Conservation (phyloP, 306 rosid genomes). For the Oxytropis ochrocephala region DNA sequence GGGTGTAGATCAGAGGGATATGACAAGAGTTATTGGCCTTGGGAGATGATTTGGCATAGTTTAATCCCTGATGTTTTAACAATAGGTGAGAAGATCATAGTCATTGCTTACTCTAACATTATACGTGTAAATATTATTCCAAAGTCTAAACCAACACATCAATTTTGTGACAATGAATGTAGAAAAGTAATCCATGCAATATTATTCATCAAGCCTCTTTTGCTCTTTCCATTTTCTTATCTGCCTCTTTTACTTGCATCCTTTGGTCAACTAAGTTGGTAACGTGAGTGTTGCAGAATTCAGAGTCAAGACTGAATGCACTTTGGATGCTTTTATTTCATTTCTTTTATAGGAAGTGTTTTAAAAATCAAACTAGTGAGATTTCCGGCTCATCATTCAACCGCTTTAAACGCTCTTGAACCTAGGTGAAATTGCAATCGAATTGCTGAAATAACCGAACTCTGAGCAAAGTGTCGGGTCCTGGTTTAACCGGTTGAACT, state of each 20-base stretch:
- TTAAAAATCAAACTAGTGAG: too few relatives aligned
- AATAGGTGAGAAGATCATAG: constrained; percentile 27
- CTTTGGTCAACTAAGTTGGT: constrained; percentile 32
- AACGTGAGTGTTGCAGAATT: not conserved
- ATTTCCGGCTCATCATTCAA: too few relatives aligned
- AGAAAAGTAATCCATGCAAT: constrained; percentile 12
- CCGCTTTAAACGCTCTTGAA: too few relatives aligned
- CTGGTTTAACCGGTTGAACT: too few relatives aligned
- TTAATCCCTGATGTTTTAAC: constrained; percentile 18
- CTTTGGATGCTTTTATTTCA: not conserved
- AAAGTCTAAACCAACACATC: constrained; percentile 26
- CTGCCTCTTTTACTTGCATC: constrained; percentile 27
- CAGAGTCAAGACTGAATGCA: not conserved
- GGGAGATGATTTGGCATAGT: constrained; percentile 1
- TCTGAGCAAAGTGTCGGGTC: too few relatives aligned
- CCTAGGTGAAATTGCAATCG: too few relatives aligned
- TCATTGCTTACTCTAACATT: constrained; percentile 20
- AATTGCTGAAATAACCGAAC: too few relatives aligned
- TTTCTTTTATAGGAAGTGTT: not conserved
- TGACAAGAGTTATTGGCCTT: not conserved
- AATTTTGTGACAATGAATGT: constrained; percentile 31
- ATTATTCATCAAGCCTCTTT: constrained; percentile 11
- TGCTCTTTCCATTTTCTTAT: constrained; percentile 18
- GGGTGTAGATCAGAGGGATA: not conserved
- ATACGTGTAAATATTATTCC: constrained; percentile 46